Conservation (phyloP, 2,329 filamentous ascomycete species). For the Stagonosporopsis chrysanthemi region DNA sequence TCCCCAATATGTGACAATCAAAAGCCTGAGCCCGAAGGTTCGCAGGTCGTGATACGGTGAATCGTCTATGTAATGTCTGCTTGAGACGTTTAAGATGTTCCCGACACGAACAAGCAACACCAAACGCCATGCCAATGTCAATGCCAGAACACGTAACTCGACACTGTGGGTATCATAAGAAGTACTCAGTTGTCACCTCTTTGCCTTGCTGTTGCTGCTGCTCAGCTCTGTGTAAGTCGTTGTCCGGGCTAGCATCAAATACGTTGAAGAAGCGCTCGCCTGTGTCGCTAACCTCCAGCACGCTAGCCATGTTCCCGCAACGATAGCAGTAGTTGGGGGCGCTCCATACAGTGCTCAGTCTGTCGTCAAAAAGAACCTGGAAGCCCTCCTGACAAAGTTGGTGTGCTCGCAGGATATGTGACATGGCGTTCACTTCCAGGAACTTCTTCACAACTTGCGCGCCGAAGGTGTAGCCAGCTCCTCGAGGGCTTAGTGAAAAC, state of each 20-base stretch:
- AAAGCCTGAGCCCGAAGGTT: background rate
- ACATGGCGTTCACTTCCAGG: conserved; percentile 95
- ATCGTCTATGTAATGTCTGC: background rate
- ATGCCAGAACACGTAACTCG: conserved; percentile 22
- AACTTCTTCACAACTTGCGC: conserved; percentile 99
- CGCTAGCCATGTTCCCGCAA: conserved; percentile 96
- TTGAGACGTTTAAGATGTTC: background rate
- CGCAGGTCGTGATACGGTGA: background rate
- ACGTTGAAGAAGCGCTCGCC: conserved; percentile 97
- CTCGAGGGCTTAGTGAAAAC: conserved; percentile 90
- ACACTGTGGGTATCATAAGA: conserved; percentile 61
- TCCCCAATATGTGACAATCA: background rate
- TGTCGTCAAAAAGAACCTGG: conserved; percentile 94
- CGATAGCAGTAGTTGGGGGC: conserved; percentile 81
- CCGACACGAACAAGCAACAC: background rate
- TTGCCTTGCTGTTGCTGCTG: conserved; percentile 80
- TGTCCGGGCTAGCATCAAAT: conserved; percentile 95
- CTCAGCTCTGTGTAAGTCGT: conserved; percentile 84
- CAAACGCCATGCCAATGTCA: conserved; percentile 27
- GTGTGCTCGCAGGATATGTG: conserved; percentile 95
- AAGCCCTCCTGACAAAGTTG: conserved; percentile 98
- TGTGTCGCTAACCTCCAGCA: conserved; percentile 91
- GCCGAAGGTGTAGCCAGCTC: conserved; percentile 96
- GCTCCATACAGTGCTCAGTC: conserved; percentile 95
- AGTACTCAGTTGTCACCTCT: conserved; percentile 72